Evolutionary conservation across 345 rosid species (phyloP), one percentile per base, ranked within the genome.

Genomic region (Combretum micranthum): DNA sequence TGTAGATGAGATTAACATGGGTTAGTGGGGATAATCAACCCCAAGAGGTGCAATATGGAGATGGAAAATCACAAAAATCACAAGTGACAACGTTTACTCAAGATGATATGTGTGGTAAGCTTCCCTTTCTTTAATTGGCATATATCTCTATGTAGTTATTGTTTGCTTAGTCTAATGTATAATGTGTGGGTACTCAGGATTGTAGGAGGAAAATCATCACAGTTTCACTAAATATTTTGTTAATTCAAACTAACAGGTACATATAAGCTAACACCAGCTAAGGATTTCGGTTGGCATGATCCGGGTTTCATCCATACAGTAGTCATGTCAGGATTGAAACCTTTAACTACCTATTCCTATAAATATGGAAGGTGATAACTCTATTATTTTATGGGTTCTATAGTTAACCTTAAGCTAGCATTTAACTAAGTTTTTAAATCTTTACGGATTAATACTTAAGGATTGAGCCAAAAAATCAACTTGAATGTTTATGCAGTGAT

Each of bases 231-330:
- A 7, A 10, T 20, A 13, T 62, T 44, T 45, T 23, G 46, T 21
- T 43, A 4, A 3, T n/a, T 15, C 48, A 23, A 12, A 50, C 42
- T 44, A 13, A 20, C 22, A 84, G 87, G 69, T 60, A 22, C 69
- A 0, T 13, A 5, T n/a, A n/a, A n/a, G n/a, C 70, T 66, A 25
- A 85, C 86, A 63, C 93, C 93, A 21, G 93, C 93, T 21, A 78
- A 68, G 69, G 88, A 85, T 61, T 85, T 85, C 20, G 93, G 93
- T 39, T 85, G 93, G 93, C 93, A 85, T 62, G 83, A 83, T 21
- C 93, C 93, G 10, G 93, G 93, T 6, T 82, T 52, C 71, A 77
- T 82, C 22, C 93, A 85, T 56, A 71, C 93, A 2, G 83, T 88
- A 32, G 69, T 83, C 14, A 75, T 83, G 81, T 63, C 74, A 49